Evolutionary conservation across 2,329 filamentous ascomycete species (phyloP), one percentile per base, ranked within the genome.

Genomic region (Aspergillus piperis): DNA sequence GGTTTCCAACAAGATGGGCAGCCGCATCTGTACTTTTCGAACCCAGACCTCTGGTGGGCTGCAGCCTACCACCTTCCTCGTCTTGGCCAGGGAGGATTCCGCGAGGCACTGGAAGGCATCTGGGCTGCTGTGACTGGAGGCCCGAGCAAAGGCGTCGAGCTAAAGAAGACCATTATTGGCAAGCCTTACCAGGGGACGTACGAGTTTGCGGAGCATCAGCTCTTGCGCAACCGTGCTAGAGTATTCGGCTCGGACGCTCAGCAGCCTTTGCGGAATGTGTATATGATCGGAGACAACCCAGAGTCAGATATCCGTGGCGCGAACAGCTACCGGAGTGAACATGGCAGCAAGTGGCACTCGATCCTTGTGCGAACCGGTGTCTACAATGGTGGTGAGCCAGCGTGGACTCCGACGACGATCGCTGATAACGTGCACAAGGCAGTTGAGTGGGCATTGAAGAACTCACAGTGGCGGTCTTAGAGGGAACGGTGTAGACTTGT

Each of bases 251-350:
- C 63, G 62, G 63, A 71, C 25, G 65, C 68, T 30, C 59, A 76
- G 2, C 74, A 70, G 19, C 82, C 83, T n/a, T 76, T 96, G 58
- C 82, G 83, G 69, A 85, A 83, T 47, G 92, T 98, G 10, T 98
- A 96, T 77, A 98, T 98, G 94, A 86, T 98, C 44, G 95, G 95
- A 5, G 90, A 94, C 71, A 94, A 94, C 70, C 90, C 90, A 5
- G 91, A 91, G 71, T 95, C 90, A 67, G 95, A 99, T 74, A 96
- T 99, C 66, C 82, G 86, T 5, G 95, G 95, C 5, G 93, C 91
- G 19, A 96, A 96, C 72, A 83, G 84, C 49, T 96, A 90, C 71
- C 71, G 79, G 48, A 90, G 89, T 63, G 79, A 83, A 3, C 77
- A 83, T 59, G 88, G 88, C 8, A 90, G 87, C n/a, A 81, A 87